phyloP scores from a whole-genome alignment of 495 filamentous ascomycete species.

The Friedmanniomyces simplex region DNA sequence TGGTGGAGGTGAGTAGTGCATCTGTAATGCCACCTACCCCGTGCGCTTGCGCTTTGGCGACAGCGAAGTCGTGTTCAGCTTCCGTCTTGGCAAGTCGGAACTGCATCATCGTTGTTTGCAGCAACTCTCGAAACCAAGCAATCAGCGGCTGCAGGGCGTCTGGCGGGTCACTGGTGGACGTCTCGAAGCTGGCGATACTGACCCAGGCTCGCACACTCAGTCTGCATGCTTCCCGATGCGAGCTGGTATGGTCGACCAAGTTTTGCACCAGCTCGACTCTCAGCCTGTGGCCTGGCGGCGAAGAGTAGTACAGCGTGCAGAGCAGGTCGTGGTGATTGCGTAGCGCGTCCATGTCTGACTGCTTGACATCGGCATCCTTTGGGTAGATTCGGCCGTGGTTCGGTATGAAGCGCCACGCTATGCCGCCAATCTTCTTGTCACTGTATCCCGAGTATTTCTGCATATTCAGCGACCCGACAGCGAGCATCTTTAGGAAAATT shows the following conservation, averaged over 20 bases:
- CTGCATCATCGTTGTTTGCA: conserved; percentile 46
- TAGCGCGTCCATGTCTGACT: conserved; percentile 71
- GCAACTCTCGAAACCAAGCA: conserved; percentile 57
- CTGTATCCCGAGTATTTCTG: conserved; percentile 39
- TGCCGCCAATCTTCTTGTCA: conserved; percentile 62
- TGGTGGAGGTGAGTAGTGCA: conserved; percentile 43
- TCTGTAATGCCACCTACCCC: conserved; percentile 36
- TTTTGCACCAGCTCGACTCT: conserved; percentile 59
- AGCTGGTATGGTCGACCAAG: conserved; percentile 65
- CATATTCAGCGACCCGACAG: conserved; percentile 54
- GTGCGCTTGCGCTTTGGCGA: conserved; percentile 26
- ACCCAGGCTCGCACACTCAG: conserved; percentile 76
- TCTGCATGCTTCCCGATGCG: conserved; percentile 76
- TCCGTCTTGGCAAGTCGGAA: conserved; percentile 51
- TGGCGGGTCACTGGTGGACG: conserved; percentile 41
- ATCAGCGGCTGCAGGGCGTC: conserved; percentile 29
- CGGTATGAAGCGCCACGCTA: conserved; percentile 70
- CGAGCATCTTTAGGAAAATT: conserved; percentile 81
- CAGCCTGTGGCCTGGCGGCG: conserved; percentile 61
- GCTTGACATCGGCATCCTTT: conserved; percentile 64
- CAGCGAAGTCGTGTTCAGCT: conserved; percentile 44
- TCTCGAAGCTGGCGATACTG: conserved; percentile 64
- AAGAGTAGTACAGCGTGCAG: conserved; percentile 77
- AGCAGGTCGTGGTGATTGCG: conserved; percentile 92
- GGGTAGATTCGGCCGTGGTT: conserved; percentile 82